Percentiles rank a stretch among this genome's conserved stretches.
phyloP scores from a whole-genome alignment of 805 yeast genomes.

The Wickerhamiella dianesei region DNA sequence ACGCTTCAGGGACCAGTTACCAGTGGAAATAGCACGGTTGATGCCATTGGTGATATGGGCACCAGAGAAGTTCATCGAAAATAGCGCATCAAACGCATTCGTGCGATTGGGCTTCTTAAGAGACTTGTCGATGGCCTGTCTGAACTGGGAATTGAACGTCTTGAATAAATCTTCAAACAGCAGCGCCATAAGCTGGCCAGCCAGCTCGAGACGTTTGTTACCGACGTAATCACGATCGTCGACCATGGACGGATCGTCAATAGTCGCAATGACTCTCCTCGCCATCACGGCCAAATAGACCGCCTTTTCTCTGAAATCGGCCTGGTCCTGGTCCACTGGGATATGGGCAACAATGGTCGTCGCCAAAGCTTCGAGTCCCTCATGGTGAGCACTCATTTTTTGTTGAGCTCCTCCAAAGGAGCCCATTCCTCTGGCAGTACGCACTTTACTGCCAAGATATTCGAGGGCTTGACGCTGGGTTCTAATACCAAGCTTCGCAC shows the following conservation, averaged over 20 bases:
- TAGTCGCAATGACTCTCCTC: constrained; percentile 87
- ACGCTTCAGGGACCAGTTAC: constrained; percentile 97
- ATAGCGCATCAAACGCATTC: constrained; percentile 84
- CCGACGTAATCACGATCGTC: constrained; percentile 98
- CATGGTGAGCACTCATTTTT: constrained; percentile 67
- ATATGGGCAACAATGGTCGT: constrained; percentile 93
- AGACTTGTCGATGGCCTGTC: constrained; percentile 85
- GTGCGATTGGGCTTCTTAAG: constrained; percentile 89
- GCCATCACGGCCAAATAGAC: constrained; percentile 93
- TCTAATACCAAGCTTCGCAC: constrained; percentile 67
- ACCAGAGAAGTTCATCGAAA: constrained; percentile 81
- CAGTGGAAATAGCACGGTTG: constrained; percentile 94
- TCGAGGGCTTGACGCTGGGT: constrained; percentile 92
- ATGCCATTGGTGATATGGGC: constrained; percentile 88
- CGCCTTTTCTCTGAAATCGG: constrained; percentile 85
- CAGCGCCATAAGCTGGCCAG: constrained; percentile 92
- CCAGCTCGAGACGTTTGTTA: constrained; percentile 90
- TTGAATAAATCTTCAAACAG: constrained; percentile 94
- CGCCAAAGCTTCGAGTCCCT: constrained; percentile 83
- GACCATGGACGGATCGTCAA: constrained; percentile 87
- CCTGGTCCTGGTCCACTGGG: constrained; percentile 52
- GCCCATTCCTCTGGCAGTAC: constrained; percentile 77
- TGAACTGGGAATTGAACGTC: constrained; percentile 88
- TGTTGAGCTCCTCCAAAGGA: constrained; percentile 34
- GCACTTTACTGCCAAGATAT: constrained; percentile 80